phyloP scores from a whole-genome alignment of 1,139 yeast species.

The Candida mesenterica region DNA sequence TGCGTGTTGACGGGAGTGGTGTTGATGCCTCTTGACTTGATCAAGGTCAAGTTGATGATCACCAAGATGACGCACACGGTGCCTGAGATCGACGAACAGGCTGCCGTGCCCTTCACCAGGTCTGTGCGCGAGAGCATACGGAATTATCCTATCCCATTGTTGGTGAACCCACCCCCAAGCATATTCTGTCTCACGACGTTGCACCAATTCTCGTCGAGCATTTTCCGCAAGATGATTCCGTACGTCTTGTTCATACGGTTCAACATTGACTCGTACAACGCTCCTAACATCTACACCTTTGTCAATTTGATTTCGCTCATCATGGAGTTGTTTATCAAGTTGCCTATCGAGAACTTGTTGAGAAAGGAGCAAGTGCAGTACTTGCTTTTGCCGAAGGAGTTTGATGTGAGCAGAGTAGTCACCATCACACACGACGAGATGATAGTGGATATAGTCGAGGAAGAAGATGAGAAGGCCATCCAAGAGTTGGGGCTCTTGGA shows the following conservation, averaged over 20 bases:
- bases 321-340: conserved; percentile 66
- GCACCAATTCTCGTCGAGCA: conserved; percentile 59
- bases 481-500: conserved; percentile 10
- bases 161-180: conserved; percentile 55
- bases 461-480: conserved; percentile 6
- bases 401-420: conserved; percentile 34
- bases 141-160: conserved; percentile 37
- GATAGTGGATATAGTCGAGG: conserved; percentile 41
- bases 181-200: conserved; percentile 54
- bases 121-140: conserved; percentile 41
- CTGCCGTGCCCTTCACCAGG: conserved; percentile 21
- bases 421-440: conserved; percentile 47
- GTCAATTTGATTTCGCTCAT: conserved; percentile 58
- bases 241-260: conserved; percentile 62
- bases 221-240: conserved; percentile 71
- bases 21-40: conserved; percentile 78
- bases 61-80: conserved; percentile 44
- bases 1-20: conserved; percentile 73
- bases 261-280: conserved; percentile 67
- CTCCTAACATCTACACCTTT: conserved; percentile 57
- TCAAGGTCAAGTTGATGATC: conserved; percentile 72
- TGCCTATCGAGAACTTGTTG: conserved; percentile 85
- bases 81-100: background rate
- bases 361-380: conserved; percentile 79
- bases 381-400: conserved; percentile 43